Conservation (phyloP, 2,329 filamentous ascomycete species). For the Trichoderma endophyticum region DNA sequence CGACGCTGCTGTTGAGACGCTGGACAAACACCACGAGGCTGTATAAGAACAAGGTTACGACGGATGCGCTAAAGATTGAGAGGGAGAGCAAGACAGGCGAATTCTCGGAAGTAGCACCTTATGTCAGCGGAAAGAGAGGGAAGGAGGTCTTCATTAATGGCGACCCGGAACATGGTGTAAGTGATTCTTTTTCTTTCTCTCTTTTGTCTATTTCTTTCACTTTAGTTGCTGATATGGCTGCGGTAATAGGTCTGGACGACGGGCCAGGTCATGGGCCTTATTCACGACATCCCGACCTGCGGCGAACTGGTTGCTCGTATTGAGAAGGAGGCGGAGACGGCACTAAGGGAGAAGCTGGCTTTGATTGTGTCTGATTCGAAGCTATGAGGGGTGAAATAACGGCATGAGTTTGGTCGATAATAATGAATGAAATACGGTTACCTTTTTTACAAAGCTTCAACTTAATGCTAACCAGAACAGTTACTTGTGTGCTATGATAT, state of each 20-base stretch:
- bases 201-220: not conserved
- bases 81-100: slow-evolving; percentile 77
- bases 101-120: slow-evolving; percentile 82
- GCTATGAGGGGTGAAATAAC: slow-evolving; percentile 41
- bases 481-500: not conserved
- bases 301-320: slow-evolving; percentile 66
- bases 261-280: slow-evolving; percentile 88
- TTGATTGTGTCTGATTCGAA: slow-evolving; percentile 58
- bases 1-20: slow-evolving; percentile 77
- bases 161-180: slow-evolving; percentile 83
- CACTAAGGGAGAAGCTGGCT: slow-evolving; percentile 57
- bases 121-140: slow-evolving; percentile 86
- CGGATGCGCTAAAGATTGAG: slow-evolving; percentile 79
- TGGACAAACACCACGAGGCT: slow-evolving; percentile 92
- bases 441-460: not conserved
- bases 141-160: slow-evolving; percentile 89
- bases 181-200: slow-evolving; percentile 33
- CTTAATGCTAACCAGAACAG: not conserved
- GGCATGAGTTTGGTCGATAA: not conserved
- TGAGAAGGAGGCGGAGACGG: slow-evolving; percentile 70
- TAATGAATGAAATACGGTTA: not conserved
- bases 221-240: slow-evolving; percentile 36
- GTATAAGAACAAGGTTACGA: slow-evolving; percentile 85
- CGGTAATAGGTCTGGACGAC: slow-evolving; percentile 81
- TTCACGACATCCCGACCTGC: slow-evolving; percentile 79